phyloP scores from a whole-genome alignment of 2,329 filamentous ascomycete species.

The Talaromyces sp. region DNA sequence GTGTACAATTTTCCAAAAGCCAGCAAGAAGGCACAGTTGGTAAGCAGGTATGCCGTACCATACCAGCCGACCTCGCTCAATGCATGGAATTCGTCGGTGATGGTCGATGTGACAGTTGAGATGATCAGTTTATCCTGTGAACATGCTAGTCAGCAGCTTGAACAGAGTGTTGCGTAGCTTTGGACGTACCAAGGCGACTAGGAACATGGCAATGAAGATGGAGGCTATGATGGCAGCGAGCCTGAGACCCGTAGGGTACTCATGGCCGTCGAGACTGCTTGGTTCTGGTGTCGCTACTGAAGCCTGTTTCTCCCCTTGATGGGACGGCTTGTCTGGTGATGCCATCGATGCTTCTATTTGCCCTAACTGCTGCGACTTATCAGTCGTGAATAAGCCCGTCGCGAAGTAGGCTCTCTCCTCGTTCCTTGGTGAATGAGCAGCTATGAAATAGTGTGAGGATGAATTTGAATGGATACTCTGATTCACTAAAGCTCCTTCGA shows the following conservation, averaged over 20 bases:
- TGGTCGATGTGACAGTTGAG: constrained; percentile 7
- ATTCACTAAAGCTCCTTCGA: too few relatives aligned
- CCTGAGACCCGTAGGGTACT: constrained; percentile 3
- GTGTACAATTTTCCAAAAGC: constrained; percentile 43
- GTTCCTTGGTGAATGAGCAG: too few relatives aligned
- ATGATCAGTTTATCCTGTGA: constrained; percentile 14
- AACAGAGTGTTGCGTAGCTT: neutral
- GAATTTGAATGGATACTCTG: too few relatives aligned
- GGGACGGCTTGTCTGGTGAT: too few relatives aligned
- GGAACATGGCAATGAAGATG: constrained; percentile 11
- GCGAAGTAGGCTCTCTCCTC: too few relatives aligned
- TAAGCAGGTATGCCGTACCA: constrained; percentile 41
- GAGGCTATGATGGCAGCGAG: constrained; percentile 5
- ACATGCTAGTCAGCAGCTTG: neutral
- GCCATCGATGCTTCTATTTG: too few relatives aligned
- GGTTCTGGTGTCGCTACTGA: too few relatives aligned
- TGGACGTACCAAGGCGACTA: constrained; percentile 4
- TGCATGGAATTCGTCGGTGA: constrained; percentile 13
- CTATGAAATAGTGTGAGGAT: too few relatives aligned
- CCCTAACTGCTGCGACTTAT: too few relatives aligned
- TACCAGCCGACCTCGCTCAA: constrained; percentile 14
- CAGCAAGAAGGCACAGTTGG: constrained; percentile 31
- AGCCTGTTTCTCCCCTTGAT: too few relatives aligned
- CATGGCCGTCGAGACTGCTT: too few relatives aligned
- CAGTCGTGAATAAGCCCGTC: too few relatives aligned